Base-by-base conservation (phyloP, 75 land plant genomes). In the Pinus albicaulis region DNA sequence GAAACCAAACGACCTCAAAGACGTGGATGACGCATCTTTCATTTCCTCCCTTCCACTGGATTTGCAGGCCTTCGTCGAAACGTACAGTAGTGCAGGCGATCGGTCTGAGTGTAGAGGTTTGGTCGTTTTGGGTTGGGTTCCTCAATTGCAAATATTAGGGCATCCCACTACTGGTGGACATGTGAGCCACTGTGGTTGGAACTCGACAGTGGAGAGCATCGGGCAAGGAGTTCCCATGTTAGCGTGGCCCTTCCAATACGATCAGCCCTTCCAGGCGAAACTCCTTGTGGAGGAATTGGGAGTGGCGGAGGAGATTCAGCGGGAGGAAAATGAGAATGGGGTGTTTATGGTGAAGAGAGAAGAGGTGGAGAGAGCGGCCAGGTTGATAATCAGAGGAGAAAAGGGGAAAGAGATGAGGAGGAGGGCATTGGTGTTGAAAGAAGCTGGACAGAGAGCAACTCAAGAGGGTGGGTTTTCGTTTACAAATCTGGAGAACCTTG, bases 171-270 rank as follows among this genome's bases (percentile, higher is more conserved):
- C 1, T 1, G 31, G 31, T 2, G 78, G 55, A 0, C 70, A 73
- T 7, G 11, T 77, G 14, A n/a, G 74, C 17, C 75, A 77, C 10
- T 62, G 61, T 7, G 76, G 78, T 34, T 77, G 78, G 78, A 77
- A 77, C 34, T 77, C 78, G 17, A 77, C 48, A 3, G 31, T 28
- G 31, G 31, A 28, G 31, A 28, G 31, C 0, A 28, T 28, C 1
- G 31, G 31, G 31, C 31, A 20, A 19, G 78, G 78, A 6, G 55
- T 70, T 11, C 78, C 78, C 4, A 64, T 77, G 14, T 10, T 77
- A 14, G 48, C 61, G 0, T 64, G 71, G 78, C 78, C 78, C 2
- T 22, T 64, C 17, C 60, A 36, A 4, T 16, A n/a, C 1, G 78
- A 77, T 44, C 76, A 77, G 22, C 12, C 22, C 23, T 19, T 77